A percentile compares a stretch with the other conserved stretches of the same genome.
Conservation (phyloP, 2,329 filamentous ascomycete genomes). For the Hymenoscyphus infarciens region DNA sequence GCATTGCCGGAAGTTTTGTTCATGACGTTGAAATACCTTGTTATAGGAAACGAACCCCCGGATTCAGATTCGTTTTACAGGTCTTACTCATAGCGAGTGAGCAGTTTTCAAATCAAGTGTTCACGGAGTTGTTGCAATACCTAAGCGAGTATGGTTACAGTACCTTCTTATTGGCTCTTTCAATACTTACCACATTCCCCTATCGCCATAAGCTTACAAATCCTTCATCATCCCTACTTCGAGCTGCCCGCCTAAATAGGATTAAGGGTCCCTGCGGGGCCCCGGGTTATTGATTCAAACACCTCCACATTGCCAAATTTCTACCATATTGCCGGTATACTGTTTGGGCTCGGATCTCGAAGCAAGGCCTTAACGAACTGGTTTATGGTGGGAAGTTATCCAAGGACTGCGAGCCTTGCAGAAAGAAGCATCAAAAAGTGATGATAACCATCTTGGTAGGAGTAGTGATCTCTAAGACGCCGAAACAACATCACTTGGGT, state of each 20-base stretch:
- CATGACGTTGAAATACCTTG: no score
- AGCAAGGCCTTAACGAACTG: neutral
- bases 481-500: neutral
- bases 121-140: neutral
- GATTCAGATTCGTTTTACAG: neutral
- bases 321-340: neutral
- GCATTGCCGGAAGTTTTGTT: no score
- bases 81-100: neutral
- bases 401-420: conserved; percentile 14
- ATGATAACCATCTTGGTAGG: neutral
- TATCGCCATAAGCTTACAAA: neutral
- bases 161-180: neutral
- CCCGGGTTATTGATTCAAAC: neutral
- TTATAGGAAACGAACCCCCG: no score
- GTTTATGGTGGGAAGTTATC: conserved; percentile 15
- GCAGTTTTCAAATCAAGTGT: neutral
- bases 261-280: neutral
- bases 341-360: neutral
- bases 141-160: neutral
- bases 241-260: neutral
- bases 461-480: neutral
- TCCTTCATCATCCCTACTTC: neutral
- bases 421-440: conserved; percentile 10
- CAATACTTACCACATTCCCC: neutral
- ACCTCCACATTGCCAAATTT: neutral